phyloP scores from a whole-genome alignment of 345 rosid species.

The Atalantia buxifolia region DNA sequence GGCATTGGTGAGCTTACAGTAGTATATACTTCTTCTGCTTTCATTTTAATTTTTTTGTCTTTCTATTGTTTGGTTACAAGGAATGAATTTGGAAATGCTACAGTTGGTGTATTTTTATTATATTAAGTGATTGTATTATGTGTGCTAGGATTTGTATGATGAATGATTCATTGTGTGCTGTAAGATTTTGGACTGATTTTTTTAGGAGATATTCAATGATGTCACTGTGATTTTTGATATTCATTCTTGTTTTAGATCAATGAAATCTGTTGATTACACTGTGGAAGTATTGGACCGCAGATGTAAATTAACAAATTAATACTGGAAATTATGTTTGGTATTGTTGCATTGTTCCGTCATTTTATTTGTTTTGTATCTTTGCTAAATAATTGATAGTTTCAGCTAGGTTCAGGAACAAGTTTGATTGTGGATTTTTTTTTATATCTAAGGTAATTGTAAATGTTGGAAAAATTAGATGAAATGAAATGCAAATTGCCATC shows the following conservation, averaged over 20 bases:
- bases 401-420: neutral
- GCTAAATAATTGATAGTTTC: neutral
- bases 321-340: neutral
- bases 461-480: neutral
- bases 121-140: neutral
- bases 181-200: neutral
- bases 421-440: neutral
- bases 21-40: neutral
- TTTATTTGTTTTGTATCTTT: neutral
- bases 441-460: neutral
- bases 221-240: neutral
- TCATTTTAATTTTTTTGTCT: neutral
- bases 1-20: conserved; percentile 64
- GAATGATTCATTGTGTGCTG: neutral
- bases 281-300: neutral
- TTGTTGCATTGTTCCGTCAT: neutral
- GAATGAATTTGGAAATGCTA: neutral
- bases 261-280: neutral
- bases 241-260: neutral
- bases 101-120: neutral
- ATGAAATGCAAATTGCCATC: neutral
- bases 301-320: neutral
- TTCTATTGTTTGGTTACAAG: neutral
- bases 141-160: neutral
- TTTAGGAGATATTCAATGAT: neutral